Conservation (phyloP, 176 grass and related monocot species). For the Oryza longistaminata region DNA sequence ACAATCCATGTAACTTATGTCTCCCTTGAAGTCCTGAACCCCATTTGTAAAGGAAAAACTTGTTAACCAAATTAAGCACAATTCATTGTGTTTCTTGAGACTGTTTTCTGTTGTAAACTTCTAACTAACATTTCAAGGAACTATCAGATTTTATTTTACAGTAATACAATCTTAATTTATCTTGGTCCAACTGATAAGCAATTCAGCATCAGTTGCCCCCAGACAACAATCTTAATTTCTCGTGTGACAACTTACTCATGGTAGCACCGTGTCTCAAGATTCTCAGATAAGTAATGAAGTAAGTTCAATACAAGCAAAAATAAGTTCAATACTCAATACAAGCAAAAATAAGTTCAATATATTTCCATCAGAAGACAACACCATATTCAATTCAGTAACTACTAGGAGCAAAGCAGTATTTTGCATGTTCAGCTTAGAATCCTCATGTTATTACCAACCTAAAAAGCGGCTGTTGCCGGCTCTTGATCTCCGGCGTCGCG, state of each 20-base stretch:
- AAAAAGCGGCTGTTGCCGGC: neutral
- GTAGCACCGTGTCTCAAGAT: neutral
- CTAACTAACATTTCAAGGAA: neutral
- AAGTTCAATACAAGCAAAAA: neutral
- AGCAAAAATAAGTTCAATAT: too few species aligned
- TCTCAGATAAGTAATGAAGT: neutral
- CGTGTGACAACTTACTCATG: neutral
- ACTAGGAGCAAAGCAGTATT: neutral
- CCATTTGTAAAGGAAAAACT: neutral
- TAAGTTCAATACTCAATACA: too few species aligned
- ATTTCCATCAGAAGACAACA: neutral
- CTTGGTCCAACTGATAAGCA: too few species aligned
- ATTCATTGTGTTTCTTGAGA: neutral
- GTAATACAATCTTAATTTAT: too few species aligned
- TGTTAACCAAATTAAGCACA: neutral
- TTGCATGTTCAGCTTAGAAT: neutral
- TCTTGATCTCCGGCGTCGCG: neutral
- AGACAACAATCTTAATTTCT: too few species aligned
- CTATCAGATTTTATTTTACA: neutral
- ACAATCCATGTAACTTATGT: neutral
- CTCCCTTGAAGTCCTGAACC: neutral
- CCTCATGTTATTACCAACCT: neutral
- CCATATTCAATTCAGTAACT: neutral
- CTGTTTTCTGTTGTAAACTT: neutral
- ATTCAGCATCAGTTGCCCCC: too few species aligned